Evolutionary conservation across 768 basidiomycete species (phyloP).

Genomic region (Trichaptum fuscoviolaceum): DNA sequence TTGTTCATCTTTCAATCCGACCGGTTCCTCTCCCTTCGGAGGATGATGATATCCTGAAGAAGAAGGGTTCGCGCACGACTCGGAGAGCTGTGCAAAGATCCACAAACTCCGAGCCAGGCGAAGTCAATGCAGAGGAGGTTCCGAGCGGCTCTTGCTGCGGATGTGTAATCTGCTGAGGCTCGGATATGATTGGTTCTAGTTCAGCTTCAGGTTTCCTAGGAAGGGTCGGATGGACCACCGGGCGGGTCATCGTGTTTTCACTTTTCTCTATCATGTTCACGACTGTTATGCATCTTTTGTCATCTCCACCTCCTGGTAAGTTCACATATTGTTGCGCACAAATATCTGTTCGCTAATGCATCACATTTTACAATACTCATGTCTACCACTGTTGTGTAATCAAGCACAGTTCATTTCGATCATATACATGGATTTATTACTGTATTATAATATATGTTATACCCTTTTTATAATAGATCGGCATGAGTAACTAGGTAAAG

Average conservation of each 20-base stretch:
- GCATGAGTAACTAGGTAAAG: too few species aligned
- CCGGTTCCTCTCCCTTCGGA: constrained; percentile 48
- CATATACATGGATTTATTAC: not conserved
- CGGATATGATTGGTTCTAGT: too few species aligned
- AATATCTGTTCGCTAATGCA: not conserved
- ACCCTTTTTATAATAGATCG: not conserved
- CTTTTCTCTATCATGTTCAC: not conserved
- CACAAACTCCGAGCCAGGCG: not conserved
- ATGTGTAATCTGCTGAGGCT: not conserved
- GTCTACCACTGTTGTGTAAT: not conserved
- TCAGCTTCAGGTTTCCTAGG: too few species aligned
- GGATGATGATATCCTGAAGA: constrained; percentile 52
- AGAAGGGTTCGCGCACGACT: constrained; percentile 30
- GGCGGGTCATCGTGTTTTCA: too few species aligned
- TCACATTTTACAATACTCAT: not conserved
- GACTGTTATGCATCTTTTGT: not conserved
- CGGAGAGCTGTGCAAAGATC: constrained; percentile 9
- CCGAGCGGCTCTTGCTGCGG: not conserved
- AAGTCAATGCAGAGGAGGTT: not conserved
- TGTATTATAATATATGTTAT: not conserved
- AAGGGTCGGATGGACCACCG: too few species aligned
- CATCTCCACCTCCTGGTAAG: not conserved
- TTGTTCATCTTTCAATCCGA: constrained; percentile 72
- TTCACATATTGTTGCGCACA: not conserved
- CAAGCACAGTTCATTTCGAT: not conserved